These are phyloP conservation scores for Picochlorum sp. DNA, from an alignment of 139 green algal genomes.

Conservation along the genomic window DNA sequence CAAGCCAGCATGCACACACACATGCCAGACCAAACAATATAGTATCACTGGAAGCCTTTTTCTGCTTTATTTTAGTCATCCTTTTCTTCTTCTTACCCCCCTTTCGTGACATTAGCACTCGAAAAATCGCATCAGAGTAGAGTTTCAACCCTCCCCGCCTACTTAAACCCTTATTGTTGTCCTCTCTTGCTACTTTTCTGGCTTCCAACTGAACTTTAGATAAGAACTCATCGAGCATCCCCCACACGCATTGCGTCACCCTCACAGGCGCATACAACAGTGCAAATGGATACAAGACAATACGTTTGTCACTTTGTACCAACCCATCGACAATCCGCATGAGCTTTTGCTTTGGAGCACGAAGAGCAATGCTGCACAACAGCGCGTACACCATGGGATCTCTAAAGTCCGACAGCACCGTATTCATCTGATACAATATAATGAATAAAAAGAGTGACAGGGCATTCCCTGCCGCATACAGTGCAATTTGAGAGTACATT, in stretches of 20 bases:
- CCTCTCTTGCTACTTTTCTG: too few species aligned
- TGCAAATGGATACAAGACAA: not conserved
- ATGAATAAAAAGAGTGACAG: slow-evolving; percentile 25
- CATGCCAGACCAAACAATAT: not conserved
- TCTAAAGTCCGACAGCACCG: slow-evolving; percentile 30
- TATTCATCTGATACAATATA: slow-evolving; percentile 33
- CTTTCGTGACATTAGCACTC: too few species aligned
- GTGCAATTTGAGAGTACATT: slow-evolving; percentile 8
- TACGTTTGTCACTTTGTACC: not conserved
- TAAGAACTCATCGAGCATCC: too few species aligned
- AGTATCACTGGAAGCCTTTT: too few species aligned
- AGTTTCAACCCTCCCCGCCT: too few species aligned
- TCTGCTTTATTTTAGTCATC: too few species aligned
- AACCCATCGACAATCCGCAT: slow-evolving; percentile 14
- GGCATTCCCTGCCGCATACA: slow-evolving; percentile 31
- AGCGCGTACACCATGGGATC: slow-evolving; percentile 42
- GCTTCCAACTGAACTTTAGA: too few species aligned
- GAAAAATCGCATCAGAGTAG: too few species aligned
- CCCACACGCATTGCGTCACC: too few species aligned
- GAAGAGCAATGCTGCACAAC: slow-evolving; percentile 39
- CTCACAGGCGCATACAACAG: too few species aligned
- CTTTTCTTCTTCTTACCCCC: too few species aligned
- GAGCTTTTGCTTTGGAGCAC: slow-evolving; percentile 35
- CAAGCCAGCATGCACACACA: not conserved
- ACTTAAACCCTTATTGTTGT: too few species aligned